phyloP scores from a whole-genome alignment of 1,284 basidiomycete species.

The Pseudozyma thailandica region DNA sequence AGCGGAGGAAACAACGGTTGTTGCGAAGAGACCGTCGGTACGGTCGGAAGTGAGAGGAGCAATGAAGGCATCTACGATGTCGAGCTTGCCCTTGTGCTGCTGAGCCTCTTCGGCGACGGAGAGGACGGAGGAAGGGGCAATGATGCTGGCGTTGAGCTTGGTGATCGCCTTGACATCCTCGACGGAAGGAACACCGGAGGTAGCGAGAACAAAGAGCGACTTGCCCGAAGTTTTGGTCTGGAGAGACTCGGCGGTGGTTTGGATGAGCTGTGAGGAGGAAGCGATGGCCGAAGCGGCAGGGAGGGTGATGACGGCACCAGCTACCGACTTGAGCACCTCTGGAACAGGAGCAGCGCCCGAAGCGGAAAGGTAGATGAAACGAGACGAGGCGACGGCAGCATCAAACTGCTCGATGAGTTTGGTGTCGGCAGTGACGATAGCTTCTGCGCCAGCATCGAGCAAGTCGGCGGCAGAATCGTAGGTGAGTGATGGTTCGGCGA shows the following conservation, averaged over 20 bases:
- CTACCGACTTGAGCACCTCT: constrained; percentile 47
- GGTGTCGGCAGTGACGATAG: constrained; percentile 49
- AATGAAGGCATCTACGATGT: constrained; percentile 60
- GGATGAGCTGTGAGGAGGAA: constrained; percentile 42
- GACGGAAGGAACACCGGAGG: constrained; percentile 30
- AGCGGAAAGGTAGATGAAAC: constrained; percentile 54
- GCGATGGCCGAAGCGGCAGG: constrained; percentile 41
- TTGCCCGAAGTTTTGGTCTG: constrained; percentile 56
- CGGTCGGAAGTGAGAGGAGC: constrained; percentile 84
- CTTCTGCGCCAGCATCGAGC: constrained; percentile 60
- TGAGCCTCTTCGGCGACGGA: constrained; percentile 20
- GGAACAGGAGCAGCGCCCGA: constrained; percentile 40
- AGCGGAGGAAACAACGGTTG: constrained; percentile 77
- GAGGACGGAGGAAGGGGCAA: constrained; percentile 56
- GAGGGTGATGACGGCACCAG: constrained; percentile 51
- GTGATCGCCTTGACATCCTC: constrained; percentile 47
- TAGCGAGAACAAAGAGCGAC: constrained; percentile 56
- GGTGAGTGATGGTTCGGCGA: constrained; percentile 33
- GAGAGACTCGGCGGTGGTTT: constrained; percentile 39
- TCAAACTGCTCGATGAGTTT: constrained; percentile 46
- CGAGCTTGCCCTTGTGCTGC: constrained; percentile 46
- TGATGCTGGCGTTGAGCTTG: constrained; percentile 45
- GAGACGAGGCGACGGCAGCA: constrained; percentile 35
- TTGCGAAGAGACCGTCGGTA: constrained; percentile 90
- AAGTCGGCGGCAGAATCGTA: constrained; percentile 54